phyloP scores from a whole-genome alignment of 106 monocot species.

The Acorus gramineus region DNA sequence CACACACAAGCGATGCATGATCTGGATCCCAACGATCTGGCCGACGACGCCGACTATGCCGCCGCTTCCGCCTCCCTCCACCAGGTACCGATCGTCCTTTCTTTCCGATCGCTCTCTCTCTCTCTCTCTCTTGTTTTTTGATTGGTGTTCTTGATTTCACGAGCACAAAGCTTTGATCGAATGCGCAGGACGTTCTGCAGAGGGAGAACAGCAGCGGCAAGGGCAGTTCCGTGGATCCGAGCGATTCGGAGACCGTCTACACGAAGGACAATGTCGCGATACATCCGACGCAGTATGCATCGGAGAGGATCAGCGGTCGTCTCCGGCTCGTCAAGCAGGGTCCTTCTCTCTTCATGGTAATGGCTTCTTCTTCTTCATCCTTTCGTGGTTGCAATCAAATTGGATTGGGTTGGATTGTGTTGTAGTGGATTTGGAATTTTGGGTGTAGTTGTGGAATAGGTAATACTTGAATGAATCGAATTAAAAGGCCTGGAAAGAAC shows the following conservation, averaged over 20 bases:
- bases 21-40: constrained; percentile 55
- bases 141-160: background rate
- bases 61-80: constrained; percentile 46
- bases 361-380: background rate
- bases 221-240: constrained; percentile 15
- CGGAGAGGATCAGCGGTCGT: constrained; percentile 61
- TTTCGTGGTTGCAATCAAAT: background rate
- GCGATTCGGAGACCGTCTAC: constrained; percentile 30
- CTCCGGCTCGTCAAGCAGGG: constrained; percentile 48
- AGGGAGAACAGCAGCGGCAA: constrained; percentile 9
- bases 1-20: constrained; percentile 19
- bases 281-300: constrained; percentile 60
- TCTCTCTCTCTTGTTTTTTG: background rate
- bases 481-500: too few relatives aligned
- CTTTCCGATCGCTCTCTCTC: background rate
- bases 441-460: too few relatives aligned
- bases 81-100: constrained; percentile 14
- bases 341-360: constrained; percentile 41
- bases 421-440: too few relatives aligned
- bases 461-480: too few relatives aligned
- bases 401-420: too few relatives aligned
- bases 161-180: background rate
- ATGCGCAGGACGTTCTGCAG: background rate
- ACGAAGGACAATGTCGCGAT: constrained; percentile 70
- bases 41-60: constrained; percentile 74